A percentile compares a stretch with the other conserved stretches of the same genome.
phyloP scores from a whole-genome alignment of 208 protist genomes.

The Trypanosoma cruzi region DNA sequence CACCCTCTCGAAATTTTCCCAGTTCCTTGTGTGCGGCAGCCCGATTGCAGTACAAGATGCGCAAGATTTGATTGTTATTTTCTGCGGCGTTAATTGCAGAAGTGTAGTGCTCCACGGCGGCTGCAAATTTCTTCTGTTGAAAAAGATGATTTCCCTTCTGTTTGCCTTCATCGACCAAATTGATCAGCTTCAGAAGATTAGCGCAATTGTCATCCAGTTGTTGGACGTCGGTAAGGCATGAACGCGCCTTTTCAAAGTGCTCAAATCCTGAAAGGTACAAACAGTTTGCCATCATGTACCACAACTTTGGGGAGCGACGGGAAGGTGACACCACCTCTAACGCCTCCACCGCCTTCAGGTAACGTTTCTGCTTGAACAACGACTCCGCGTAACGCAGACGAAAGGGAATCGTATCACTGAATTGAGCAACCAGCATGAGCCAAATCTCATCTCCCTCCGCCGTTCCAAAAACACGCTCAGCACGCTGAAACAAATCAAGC shows the following conservation, averaged over 20 bases:
- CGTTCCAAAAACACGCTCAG: conserved; percentile 67
- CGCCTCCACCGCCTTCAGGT: conserved; percentile 60
- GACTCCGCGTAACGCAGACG: conserved; percentile 83
- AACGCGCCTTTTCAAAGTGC: conserved; percentile 75
- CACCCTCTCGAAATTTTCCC: conserved; percentile 77
- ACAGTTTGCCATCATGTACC: conserved; percentile 65
- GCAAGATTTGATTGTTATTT: conserved; percentile 81
- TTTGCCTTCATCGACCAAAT: conserved; percentile 86
- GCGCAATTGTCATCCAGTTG: conserved; percentile 74
- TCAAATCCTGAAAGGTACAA: conserved; percentile 88
- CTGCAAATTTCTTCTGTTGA: conserved; percentile 73
- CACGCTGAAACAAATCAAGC: conserved; percentile 59
- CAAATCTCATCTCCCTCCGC: conserved; percentile 80
- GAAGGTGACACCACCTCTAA: conserved; percentile 59
- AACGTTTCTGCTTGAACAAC: conserved; percentile 60
- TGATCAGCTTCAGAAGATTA: conserved; percentile 63
- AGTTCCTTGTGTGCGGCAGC: conserved; percentile 91
- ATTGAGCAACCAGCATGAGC: conserved; percentile 83
- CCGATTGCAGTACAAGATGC: conserved; percentile 93
- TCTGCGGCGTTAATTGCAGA: conserved; percentile 60
- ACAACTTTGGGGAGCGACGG: conserved; percentile 55
- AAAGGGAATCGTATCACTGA: conserved; percentile 72
- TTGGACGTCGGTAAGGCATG: conserved; percentile 45
- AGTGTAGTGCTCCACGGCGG: conserved; percentile 79
- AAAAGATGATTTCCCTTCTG: conserved; percentile 89